Conservation (phyloP, 805 yeast species). For the Monosporozyma yasuniensis region DNA sequence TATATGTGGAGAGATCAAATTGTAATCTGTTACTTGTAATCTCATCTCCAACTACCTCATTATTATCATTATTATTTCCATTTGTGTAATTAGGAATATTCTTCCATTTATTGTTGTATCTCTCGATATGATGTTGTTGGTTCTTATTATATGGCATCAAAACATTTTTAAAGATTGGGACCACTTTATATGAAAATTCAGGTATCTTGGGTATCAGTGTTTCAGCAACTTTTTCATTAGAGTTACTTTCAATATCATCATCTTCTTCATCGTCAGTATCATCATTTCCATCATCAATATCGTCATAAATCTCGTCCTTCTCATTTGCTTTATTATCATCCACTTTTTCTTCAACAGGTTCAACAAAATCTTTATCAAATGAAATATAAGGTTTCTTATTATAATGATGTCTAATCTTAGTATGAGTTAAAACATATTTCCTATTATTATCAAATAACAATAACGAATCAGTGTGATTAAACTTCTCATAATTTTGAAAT, state of each 20-base stretch:
- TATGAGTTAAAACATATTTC: neutral
- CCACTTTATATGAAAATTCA: neutral
- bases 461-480: neutral
- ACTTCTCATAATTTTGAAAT: neutral
- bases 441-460: neutral
- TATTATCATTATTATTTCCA: neutral
- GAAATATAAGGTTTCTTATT: neutral
- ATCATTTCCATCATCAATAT: too few species aligned
- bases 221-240: too few species aligned
- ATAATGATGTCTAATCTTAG: neutral
- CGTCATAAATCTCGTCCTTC: too few species aligned
- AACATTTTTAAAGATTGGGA: neutral
- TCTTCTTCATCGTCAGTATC: too few species aligned
- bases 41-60: neutral
- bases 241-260: too few species aligned
- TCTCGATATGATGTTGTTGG: neutral
- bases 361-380: neutral
- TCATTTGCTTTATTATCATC: neutral
- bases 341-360: neutral
- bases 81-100: neutral
- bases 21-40: neutral
- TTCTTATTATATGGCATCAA: neutral
- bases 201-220: neutral
- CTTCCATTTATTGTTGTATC: slow-evolving; percentile 4
- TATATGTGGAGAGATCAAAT: slow-evolving; percentile 4